phyloP scores from a whole-genome alignment of 1,284 basidiomycete species.

The Cryptococcus sp. region DNA sequence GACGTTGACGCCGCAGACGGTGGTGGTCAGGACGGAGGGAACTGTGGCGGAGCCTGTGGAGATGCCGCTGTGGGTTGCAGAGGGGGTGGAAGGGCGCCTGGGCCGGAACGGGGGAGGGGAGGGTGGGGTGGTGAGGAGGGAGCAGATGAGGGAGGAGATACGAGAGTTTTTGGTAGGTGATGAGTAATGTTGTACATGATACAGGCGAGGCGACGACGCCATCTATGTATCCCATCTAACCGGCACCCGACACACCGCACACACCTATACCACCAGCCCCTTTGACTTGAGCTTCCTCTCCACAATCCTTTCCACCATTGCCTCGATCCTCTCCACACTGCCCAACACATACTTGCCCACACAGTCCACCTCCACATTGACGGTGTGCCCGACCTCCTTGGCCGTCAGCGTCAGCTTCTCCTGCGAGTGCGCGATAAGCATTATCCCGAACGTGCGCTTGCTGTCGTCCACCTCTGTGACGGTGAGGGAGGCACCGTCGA shows the following conservation, averaged over 20 bases:
- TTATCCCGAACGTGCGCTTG: constrained; percentile 71
- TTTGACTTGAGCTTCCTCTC: constrained; percentile 58
- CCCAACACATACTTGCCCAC: constrained; percentile 62
- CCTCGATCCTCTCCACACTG: constrained; percentile 59
- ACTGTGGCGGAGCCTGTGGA: constrained; percentile 15
- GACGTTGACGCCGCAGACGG: constrained; percentile 55
- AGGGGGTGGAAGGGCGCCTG: constrained; percentile 12
- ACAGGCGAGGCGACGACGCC: neutral
- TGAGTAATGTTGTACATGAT: constrained; percentile 1
- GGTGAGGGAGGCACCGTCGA: constrained; percentile 93
- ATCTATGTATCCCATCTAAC: constrained; percentile 1
- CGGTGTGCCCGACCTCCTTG: constrained; percentile 72
- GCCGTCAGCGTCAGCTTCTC: constrained; percentile 75
- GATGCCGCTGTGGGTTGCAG: constrained; percentile 38
- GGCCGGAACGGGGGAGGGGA: neutral
- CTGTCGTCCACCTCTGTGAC: constrained; percentile 76
- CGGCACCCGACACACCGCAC: neutral
- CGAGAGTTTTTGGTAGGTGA: constrained; percentile 33
- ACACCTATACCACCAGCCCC: constrained; percentile 1
- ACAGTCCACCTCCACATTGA: constrained; percentile 78
- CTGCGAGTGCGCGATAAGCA: constrained; percentile 95
- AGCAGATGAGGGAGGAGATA: constrained; percentile 35
- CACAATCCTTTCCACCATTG: constrained; percentile 67
- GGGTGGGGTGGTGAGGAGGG: constrained; percentile 17
- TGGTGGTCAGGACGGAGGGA: constrained; percentile 5